Evolutionary conservation across 176 grass and related monocot species (phyloP), one percentile per base, ranked within the genome.

Genomic region (Areca catechu): DNA sequence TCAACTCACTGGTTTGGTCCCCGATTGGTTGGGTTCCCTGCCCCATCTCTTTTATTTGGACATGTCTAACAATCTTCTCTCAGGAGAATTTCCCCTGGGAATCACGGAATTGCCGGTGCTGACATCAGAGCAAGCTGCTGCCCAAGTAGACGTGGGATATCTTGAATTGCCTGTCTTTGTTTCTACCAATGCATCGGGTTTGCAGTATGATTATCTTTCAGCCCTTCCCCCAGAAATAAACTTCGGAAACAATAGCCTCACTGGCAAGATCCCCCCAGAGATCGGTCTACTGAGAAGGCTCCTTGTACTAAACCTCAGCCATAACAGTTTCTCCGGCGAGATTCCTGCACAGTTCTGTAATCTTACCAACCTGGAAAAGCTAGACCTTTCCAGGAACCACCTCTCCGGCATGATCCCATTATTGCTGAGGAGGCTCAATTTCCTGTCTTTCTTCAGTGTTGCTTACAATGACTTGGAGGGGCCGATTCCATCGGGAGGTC

Each of bases 391-490:
- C 52, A 67, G 63, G 25, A 91, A 86, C 47, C 59, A 79, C 15
- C 67, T 91, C 57, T 76, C 82, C 68, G 87, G 87, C 54, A 51
- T 16, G 72, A 66, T 91, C 50, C 87, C 82, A 43, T 15, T 51
- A 6, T 24, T 57, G 69, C 28, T 90, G 63, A 80, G 1, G 12
- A 15, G 49, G 55, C 60, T 91, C 24, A 53, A 86, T 58, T 91
- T 91, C 64, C 87, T 91, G 56, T 69, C 78, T 15, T 55, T 0
- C 54, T 91, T 91, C 71, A 76, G 74, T 76, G 87, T 91, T 57
- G 84, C 82, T 30, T 70, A 69, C 77, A 91, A 91, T 9, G 28
- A 83, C n/a, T 70, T 91, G 51, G 66, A 81, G 76, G 87, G 87
- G 17, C 27, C 48, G 15, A 61, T 91, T 82, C 87, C 87, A 67